Evolutionary conservation across 2,329 filamentous ascomycete species (phyloP), one percentile per base, ranked within the genome.

Genomic region (Diaporthe australafricana): DNA sequence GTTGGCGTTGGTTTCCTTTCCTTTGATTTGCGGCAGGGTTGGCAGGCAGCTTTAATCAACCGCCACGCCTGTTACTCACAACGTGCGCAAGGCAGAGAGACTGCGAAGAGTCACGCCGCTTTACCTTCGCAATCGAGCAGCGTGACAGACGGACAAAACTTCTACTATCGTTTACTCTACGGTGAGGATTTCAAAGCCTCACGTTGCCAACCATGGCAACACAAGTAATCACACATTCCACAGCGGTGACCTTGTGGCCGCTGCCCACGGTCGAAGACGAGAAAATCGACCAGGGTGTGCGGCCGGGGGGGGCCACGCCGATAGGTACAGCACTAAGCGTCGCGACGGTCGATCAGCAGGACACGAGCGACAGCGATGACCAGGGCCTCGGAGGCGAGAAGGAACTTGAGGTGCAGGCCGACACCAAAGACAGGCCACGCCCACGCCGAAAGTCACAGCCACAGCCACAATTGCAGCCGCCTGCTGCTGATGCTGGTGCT

Each of bases 91-190:
- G 66, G 20, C 40, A 55, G 27, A 67, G 55, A 20, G 30, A 27
- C 66, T 16, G 57, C n/a, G 40, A 68, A 56, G 71, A 72, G 71
- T 72, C 71, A 72, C 67, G 38, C 71, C 68, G 66, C 30, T 38
- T n/a, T 17, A 32, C 42, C 38, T 25, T 27, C 11, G 42, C 53
- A 40, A 60, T 11, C 56, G 22, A 40, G 42, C 35, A 48, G 11
- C 35, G 25, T 9, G 47, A 30, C 68, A 25, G 35, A 17, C 68
- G 17, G 35, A 17, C n/a, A 5, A 22, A 3, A 16, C 12, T 16
- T 45, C 8, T 32, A 45, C 32, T 22, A 30, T 5, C n/a, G 22
- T 45, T 2, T 9, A 47, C 4, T 47, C 47, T 55, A 55, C 56
- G 35, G 48, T 38, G n/a, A 20, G 22, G 14, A 25, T 62, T 16